Base-by-base conservation (phyloP, 805 yeast species). In the Yamadazyma laniorum region DNA sequence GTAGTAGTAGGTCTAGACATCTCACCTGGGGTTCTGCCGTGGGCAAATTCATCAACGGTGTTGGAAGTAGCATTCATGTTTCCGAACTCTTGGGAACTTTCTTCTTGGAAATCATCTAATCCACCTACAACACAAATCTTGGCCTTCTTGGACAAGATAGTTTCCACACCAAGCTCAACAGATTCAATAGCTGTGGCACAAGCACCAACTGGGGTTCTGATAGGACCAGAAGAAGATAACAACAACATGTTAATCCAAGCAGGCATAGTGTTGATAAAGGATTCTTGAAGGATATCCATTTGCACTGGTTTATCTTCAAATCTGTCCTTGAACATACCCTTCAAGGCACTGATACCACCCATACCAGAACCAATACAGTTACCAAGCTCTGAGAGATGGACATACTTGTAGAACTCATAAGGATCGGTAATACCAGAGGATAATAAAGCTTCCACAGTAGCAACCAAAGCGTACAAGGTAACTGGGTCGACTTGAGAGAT, bases 161-260 rank as follows among this genome's bases (percentile, higher is more conserved):
- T 87, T 71, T 93, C 99, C 50, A 85, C 79, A 79, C 97, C 99
- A 55, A 79, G 77, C 63, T 93, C 99, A 50, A 93, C 85, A 47
- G 99, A 93, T 74, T 93, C 99, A 45, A 93, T 85, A 40, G 99
- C 93, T 50, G 99, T 93, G 35, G 99, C 99, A 77, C 99, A 93
- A 28, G 99, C 99, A 72, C 95, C 99, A 40, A 93, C 99, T 37
- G 99, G 98, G 19, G 99, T 95, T 77, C 90, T 90, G 67, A 90
- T 89, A 45, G 99, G 99, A 69, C 99, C 99, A 43, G 97, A 88
- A 5, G 98, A 85, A 13, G 98, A 91, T 46, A 93, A 74, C 61
- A 95, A 74, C 74, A 93, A 77, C 99, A 93, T 93, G 61, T 93
- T 93, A 52, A 93, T 97, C 99, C 99, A 93, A 46, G 99, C 99